A percentile compares a stretch with the other conserved stretches of the same genome.
These are phyloP conservation scores for Rhodotorula babjevae DNA, from an alignment of 768 basidiomycete species.

Conservation along the genomic window DNA sequence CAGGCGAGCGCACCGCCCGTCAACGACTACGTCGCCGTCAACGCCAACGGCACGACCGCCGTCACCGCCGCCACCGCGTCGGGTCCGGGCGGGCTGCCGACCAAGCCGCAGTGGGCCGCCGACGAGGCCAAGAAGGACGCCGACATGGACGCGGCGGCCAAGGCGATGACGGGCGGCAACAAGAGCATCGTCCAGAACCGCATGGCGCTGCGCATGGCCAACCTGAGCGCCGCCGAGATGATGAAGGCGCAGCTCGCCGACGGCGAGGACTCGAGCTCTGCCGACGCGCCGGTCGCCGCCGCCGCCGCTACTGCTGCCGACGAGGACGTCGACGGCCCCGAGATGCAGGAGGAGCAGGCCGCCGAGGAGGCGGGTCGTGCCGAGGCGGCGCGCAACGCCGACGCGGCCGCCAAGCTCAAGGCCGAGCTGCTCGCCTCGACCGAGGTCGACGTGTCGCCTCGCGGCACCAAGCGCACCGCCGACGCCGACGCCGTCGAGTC, in stretches of 20 bases:
- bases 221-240: slow-evolving; percentile 90
- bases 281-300: not conserved
- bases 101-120: slow-evolving; percentile 21
- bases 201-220: slow-evolving; percentile 84
- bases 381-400: slow-evolving; percentile 24
- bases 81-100: slow-evolving; percentile 20
- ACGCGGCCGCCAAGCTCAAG: slow-evolving; percentile 31
- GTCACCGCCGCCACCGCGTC: not conserved
- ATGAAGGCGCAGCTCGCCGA: slow-evolving; percentile 78
- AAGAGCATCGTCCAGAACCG: slow-evolving; percentile 63
- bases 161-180: slow-evolving; percentile 80
- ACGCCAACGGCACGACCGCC: slow-evolving; percentile 9
- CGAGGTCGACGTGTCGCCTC: slow-evolving; percentile 33
- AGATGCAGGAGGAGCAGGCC: slow-evolving; percentile 33
- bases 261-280: not conserved
- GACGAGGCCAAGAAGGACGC: not conserved
- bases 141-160: not conserved
- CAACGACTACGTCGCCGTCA: slow-evolving; percentile 35
- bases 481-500: slow-evolving; percentile 43
- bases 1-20: slow-evolving; percentile 20
- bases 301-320: not conserved
- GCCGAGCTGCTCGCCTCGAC: not conserved
- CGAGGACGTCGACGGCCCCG: slow-evolving; percentile 28
- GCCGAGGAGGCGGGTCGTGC: slow-evolving; percentile 22
- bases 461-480: slow-evolving; percentile 53